These are phyloP conservation scores for Fistulinella staudtii DNA, from an alignment of 1,284 basidiomycete species.

Conservation along the genomic window DNA sequence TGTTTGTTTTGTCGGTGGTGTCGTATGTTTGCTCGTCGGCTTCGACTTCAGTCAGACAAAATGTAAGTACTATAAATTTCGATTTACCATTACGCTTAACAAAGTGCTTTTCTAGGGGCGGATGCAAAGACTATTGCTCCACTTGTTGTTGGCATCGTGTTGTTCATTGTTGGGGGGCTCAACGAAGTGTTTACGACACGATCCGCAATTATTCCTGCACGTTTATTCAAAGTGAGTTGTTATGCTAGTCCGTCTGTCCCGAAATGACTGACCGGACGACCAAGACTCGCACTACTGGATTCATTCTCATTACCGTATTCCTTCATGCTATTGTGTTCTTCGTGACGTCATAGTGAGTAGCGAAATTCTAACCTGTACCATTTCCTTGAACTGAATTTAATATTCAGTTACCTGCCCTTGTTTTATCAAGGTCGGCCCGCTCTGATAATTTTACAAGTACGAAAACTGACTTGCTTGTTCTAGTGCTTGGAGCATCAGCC, in stretches of 20 bases:
- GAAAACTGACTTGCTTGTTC: conserved; percentile 23
- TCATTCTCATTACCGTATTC: conserved; percentile 60
- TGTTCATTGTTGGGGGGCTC: conserved; percentile 54
- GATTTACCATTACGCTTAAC: not conserved
- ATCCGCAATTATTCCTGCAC: conserved; percentile 77
- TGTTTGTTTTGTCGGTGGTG: conserved; percentile 64
- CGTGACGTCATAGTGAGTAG: conserved; percentile 30
- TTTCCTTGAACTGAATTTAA: conserved; percentile 5
- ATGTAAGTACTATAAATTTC: conserved; percentile 42
- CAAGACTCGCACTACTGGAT: conserved; percentile 69
- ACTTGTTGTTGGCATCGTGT: conserved; percentile 62
- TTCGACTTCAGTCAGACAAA: conserved; percentile 72
- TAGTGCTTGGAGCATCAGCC: conserved; percentile 68
- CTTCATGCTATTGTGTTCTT: conserved; percentile 72
- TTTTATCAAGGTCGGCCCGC: conserved; percentile 57
- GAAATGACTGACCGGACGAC: not conserved
- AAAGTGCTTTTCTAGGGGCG: conserved; percentile 25
- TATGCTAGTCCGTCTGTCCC: not conserved
- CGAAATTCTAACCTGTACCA: not conserved
- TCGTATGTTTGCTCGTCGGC: conserved; percentile 76
- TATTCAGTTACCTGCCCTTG: conserved; percentile 62
- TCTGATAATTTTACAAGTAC: not conserved
- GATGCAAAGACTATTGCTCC: conserved; percentile 64
- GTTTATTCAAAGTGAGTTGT: conserved; percentile 62
- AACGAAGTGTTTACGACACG: conserved; percentile 72